phyloP scores from a whole-genome alignment of 2,329 filamentous ascomycete genomes.

The Talaromyces sp. region DNA sequence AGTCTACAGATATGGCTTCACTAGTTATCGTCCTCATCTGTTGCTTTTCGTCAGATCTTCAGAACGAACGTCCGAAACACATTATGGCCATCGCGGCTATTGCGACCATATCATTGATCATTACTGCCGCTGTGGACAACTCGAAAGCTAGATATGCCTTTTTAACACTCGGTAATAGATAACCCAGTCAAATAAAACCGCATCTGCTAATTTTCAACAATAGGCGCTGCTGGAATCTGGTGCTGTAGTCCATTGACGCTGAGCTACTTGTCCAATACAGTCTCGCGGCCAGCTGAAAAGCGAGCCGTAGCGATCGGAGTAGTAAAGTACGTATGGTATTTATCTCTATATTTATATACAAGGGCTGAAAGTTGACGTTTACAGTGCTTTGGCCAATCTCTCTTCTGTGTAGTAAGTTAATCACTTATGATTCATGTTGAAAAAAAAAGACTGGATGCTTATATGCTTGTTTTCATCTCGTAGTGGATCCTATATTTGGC shows the following conservation, averaged over 20 bases:
- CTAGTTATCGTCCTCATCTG: slow-evolving; percentile 13
- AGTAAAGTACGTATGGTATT: slow-evolving; percentile 21
- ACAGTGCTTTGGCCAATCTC: slow-evolving; percentile 1
- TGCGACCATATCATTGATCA: slow-evolving; percentile 12
- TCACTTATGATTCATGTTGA: neutral
- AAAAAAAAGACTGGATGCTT: neutral
- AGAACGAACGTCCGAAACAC: slow-evolving; percentile 13
- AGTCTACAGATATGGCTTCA: slow-evolving; percentile 8
- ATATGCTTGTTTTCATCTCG: neutral
- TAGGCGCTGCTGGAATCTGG: slow-evolving; percentile 25
- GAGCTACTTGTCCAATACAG: slow-evolving; percentile 23
- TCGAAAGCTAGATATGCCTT: slow-evolving; percentile 12
- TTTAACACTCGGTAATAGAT: slow-evolving; percentile 10
- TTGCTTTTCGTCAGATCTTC: slow-evolving; percentile 12
- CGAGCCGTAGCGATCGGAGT: slow-evolving; percentile 28
- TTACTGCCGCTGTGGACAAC: slow-evolving; percentile 10
- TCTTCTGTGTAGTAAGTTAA: slow-evolving; percentile 2
- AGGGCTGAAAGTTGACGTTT: neutral
- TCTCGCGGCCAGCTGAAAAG: slow-evolving; percentile 28
- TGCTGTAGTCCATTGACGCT: slow-evolving; percentile 25
- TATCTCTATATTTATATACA: neutral
- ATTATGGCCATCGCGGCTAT: slow-evolving; percentile 13
- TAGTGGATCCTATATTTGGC: slow-evolving; percentile 1
- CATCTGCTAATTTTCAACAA: slow-evolving; percentile 8
- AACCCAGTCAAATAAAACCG: neutral